These are phyloP conservation scores for Yarrowia hollandica DNA, from an alignment of 805 yeast species.

Conservation along the genomic window DNA sequence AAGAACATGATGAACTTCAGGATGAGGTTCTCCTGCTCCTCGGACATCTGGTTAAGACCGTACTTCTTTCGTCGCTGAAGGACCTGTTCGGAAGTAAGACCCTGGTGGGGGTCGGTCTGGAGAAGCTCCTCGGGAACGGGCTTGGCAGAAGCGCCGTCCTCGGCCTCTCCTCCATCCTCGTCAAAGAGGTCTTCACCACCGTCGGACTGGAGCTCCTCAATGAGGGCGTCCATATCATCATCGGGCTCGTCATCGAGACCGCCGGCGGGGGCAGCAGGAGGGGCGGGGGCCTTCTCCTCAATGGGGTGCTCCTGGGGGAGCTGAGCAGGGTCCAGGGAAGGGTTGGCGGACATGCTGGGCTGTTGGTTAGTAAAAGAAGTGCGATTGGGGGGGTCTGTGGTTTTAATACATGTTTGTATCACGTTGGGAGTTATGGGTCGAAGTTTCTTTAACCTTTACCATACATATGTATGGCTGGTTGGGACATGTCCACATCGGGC, in stretches of 20 bases:
- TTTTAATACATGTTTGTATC: slow-evolving; percentile 9
- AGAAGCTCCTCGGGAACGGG: slow-evolving; percentile 84
- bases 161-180: slow-evolving; percentile 40
- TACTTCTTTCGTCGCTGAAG: slow-evolving; percentile 81
- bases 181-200: slow-evolving; percentile 49
- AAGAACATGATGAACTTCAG: slow-evolving; percentile 83
- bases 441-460: slow-evolving; percentile 13
- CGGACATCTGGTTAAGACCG: slow-evolving; percentile 89
- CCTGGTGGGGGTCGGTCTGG: slow-evolving; percentile 75
- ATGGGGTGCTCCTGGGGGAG: slow-evolving; percentile 41
- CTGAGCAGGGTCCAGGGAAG: slow-evolving; percentile 31
- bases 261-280: slow-evolving; percentile 42
- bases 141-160: slow-evolving; percentile 60
- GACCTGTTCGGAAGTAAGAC: slow-evolving; percentile 79
- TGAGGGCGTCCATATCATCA: slow-evolving; percentile 59
- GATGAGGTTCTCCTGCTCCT: slow-evolving; percentile 76
- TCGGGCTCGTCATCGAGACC: slow-evolving; percentile 58
- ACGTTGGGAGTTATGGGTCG: slow-evolving; percentile 22
- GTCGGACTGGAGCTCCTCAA: slow-evolving; percentile 69
- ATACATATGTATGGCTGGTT: slow-evolving; percentile 28
- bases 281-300: slow-evolving; percentile 43
- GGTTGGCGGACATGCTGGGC: slow-evolving; percentile 30
- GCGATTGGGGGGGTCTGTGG: background rate
- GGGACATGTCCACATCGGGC: slow-evolving; percentile 21
- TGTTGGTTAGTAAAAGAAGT: slow-evolving; percentile 7